Base-by-base conservation (phyloP, 2,329 filamentous ascomycete genomes). In the Whalleya microplaca region DNA sequence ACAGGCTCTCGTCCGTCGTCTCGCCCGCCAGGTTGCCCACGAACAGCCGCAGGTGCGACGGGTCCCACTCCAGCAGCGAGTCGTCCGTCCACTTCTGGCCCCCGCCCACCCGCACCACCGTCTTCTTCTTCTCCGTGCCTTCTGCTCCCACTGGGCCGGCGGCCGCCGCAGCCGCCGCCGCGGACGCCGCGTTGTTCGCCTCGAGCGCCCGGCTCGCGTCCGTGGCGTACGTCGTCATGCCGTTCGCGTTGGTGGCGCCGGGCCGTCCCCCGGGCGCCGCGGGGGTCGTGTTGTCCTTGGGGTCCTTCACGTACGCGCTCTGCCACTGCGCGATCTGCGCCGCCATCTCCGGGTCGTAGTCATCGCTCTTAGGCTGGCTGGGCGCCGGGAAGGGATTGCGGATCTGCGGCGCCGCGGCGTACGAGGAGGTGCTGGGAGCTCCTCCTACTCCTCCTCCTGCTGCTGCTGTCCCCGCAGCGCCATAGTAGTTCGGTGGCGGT, bases 11-110 rank as follows among this genome's bases (percentile, higher is more conserved):
- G 73, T 99, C 95, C 1, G 95, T 99, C 27, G 96, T 95, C 78
- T 99, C 95, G 65, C 95, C 95, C 41, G 95, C 95, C 49, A 99
- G 84, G 73, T 99, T 99, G 63, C 95, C 95, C 16, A 98, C 92
- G 73, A 98, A 98, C 43, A 99, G 85, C 37, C 95, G 91, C 69
- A 96, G 90, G 72, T 99, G 95, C 23, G 90, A 85, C 1, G 94
- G 94, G 70, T 98, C 93, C 95, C 95, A 99, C 72, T 98, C 95
- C 2, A 98, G 84, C 2, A 99, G 84, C 0, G 89, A 84, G 54
- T 90, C 83, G 72, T 99, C 95, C 21, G 90, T 89, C 95, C 95
- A 99, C 56, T 86, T 90, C 78, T 96, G 91, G 53, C 95, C 95
- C 59, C 95, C 95, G 48, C 94, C 95, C 59, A 90, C 84, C 41